Evolutionary conservation across 23 red algal genomes (phyloP), one percentile per base, ranked within the genome.

Genomic region (Pyropia yezoensis): DNA sequence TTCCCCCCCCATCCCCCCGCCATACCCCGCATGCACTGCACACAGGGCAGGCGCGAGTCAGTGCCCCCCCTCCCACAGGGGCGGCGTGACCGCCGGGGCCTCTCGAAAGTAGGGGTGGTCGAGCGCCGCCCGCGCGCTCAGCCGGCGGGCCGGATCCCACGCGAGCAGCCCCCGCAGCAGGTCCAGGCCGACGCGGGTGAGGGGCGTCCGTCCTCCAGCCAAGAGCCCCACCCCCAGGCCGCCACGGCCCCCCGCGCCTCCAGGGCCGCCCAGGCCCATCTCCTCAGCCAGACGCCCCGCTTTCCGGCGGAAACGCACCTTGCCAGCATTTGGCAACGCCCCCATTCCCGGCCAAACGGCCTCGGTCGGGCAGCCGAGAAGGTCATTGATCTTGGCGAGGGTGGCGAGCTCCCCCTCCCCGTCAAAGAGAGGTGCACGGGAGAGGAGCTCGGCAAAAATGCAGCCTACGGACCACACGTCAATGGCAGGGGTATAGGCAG

Each of bases 381-480:
- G 24, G 16, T 62, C 18, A 22, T 63, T 67, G 17, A 91, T 83
- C 54, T 67, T 63, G 19, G 50, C 20, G 33, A 91, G 57, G 34
- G 80, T 74, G 16, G 80, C 78, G 18, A 91, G 54, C 58, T 91
- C 88, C 0, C 76, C 77, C 21, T 69, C 28, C 22, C 88, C 88
- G 16, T 71, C 57, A 24, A 91, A 76, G 16, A 91, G 66, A 6
- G 76, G 63, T 53, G 61, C 2, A 39, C 67, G 59, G 17, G 65
- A 57, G 3, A 85, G 18, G 47, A 85, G 63, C 47, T 94, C 89
- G 6, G 89, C 89, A 75, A 94, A 94, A 9, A 94, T 94, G 51
- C 79, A 94, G 17, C 89, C 89, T 0, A 94, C 72, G 58, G 76
- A 69, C 89, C 89, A 94, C 59, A 94, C 83, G 63, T 94, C 89